Conservation (phyloP, 2,329 filamentous ascomycete species). For the Aureobasidium namibiae region DNA sequence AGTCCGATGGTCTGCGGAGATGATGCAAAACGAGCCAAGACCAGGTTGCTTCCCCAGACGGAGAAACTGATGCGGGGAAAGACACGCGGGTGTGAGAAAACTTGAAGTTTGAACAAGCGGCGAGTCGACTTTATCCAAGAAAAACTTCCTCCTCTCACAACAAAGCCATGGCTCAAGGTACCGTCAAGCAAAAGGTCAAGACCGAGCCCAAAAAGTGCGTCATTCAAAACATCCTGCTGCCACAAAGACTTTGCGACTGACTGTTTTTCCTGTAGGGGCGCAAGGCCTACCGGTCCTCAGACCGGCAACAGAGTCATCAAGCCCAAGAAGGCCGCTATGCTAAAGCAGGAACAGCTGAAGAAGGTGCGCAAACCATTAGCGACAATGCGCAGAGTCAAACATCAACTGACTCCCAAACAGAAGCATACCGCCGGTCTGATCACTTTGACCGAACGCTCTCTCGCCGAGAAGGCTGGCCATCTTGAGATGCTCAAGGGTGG, state of each 20-base stretch:
- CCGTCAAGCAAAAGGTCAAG: constrained; percentile 14
- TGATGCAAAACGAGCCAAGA: neutral
- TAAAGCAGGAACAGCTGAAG: constrained; percentile 54
- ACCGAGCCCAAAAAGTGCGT: constrained; percentile 15
- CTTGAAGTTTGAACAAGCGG: too few relatives aligned
- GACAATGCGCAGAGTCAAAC: neutral
- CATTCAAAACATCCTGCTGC: neutral
- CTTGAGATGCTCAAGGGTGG: constrained; percentile 59
- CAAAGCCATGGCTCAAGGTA: constrained; percentile 16
- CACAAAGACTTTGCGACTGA: neutral
- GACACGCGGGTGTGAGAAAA: neutral
- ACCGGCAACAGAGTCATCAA: constrained; percentile 53
- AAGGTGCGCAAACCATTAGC: constrained; percentile 40
- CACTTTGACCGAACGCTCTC: constrained; percentile 57
- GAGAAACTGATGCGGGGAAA: neutral
- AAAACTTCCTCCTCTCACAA: neutral
- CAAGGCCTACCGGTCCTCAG: constrained; percentile 19
- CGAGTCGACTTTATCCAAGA: constrained; percentile 7
- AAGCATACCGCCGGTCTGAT: constrained; percentile 56
- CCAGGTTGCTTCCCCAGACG: neutral
- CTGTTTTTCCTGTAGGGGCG: neutral
- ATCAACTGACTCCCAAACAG: constrained; percentile 22
- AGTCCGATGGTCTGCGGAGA: too few relatives aligned
- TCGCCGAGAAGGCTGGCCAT: constrained; percentile 62
- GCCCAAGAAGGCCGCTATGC: constrained; percentile 55